These are phyloP conservation scores for Biancaea sappan DNA, from an alignment of 306 rosid genomes.

Conservation along the genomic window DNA sequence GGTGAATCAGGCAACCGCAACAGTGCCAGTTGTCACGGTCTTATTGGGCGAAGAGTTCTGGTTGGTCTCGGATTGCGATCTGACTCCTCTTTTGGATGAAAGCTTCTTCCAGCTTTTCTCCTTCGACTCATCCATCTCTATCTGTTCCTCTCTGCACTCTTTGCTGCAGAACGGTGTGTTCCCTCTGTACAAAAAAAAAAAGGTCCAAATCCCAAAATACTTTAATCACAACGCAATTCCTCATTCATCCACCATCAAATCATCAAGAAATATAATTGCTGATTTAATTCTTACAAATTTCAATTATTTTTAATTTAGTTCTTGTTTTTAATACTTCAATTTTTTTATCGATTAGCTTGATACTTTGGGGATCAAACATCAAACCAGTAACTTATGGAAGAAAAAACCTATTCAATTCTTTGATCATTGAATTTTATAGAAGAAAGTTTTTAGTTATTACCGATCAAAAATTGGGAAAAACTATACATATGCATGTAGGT, in stretches of 20 bases:
- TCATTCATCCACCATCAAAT: neutral
- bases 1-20: slow-evolving; percentile 66
- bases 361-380: no score
- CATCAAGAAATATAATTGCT: no score
- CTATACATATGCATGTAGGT: slow-evolving; percentile 37
- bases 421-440: no score
- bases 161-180: slow-evolving; percentile 95
- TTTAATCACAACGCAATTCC: neutral
- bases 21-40: slow-evolving; percentile 66
- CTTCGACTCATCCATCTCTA: slow-evolving; percentile 72
- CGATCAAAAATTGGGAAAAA: no score
- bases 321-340: no score
- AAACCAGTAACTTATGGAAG: no score
- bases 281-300: no score
- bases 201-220: neutral
- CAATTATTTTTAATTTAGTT: no score
- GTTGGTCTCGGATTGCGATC: slow-evolving; percentile 62
- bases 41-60: slow-evolving; percentile 53
- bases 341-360: no score
- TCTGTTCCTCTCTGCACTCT: slow-evolving; percentile 90
- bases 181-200: no score
- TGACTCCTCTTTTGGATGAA: slow-evolving; percentile 55
- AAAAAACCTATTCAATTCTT: no score
- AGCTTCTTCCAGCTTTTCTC: slow-evolving; percentile 69
- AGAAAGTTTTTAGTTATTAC: no score